Base-by-base conservation (phyloP, 192 early-diverging fungal genomes). In the Fimicolochytrium jonesii region DNA sequence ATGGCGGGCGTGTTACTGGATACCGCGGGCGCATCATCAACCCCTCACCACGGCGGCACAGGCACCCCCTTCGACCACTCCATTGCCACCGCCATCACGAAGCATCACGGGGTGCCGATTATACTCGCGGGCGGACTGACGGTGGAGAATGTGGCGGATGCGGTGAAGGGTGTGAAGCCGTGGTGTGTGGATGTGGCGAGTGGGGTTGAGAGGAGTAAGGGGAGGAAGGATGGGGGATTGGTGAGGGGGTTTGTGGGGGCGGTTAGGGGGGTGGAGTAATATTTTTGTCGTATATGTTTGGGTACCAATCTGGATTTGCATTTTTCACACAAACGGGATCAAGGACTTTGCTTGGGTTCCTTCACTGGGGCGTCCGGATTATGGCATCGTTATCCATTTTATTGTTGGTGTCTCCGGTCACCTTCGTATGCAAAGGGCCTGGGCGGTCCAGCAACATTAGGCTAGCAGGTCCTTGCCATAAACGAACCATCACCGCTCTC, bases 171-270 rank as follows among this genome's bases (percentile, higher is more conserved):
- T 28, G 88, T 87, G 4, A 68, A 75, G 22, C 90, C 92, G 2
- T 91, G 85, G 86, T 82, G 80, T 32, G 94, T 98, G 28, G 97
- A 99, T 81, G 92, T 97, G 26, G 88, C 87, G 10, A 92, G 90
- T 42, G 97, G 95, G 9, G 89, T 96, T 1, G 95, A 98, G 68
- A 85, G 59, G 10, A n/a, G 58, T 41, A 77, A 77, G 55, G 74
- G 82, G n/a, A 57, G 71, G 0, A 99, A 99, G 77, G 92, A 59
- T 28, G 28, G 4, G 6, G 41, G 20, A 6, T 45, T 45, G 43
- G 23, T 59, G 41, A 28, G 15, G 20, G 28, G 10, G n/a, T 55
- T 55, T 25, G 53, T 55, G 5, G n/a, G 26, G n/a, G 53, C 53
- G 15, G 53, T 55, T 33, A 13, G 53, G 32, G 34, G n/a, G n/a